Base-by-base conservation (phyloP, 2,329 filamentous ascomycete genomes). In the Microdochium paspali region DNA sequence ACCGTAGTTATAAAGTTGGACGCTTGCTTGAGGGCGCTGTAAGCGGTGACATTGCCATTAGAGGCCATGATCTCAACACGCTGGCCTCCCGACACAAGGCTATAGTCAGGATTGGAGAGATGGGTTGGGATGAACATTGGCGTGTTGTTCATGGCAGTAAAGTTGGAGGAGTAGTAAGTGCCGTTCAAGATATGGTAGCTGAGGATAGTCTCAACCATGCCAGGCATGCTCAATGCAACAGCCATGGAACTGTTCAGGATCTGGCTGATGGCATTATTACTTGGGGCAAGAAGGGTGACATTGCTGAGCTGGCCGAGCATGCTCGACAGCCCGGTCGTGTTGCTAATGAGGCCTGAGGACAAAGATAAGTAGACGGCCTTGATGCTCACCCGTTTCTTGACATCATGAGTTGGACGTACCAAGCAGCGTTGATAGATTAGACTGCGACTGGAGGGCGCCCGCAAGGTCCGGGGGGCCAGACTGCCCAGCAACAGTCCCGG, bases 41-140 rank as follows among this genome's bases (percentile, higher is more conserved):
- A 71, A 58, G 82, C 69, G 1, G 66, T 66, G 2, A 76, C 70
- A 5, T 67, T 66, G 25, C 65, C 62, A 40, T 71, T 66, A 4
- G 61, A 47, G 2, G 56, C 50, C n/a, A 66, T 54, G 4, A 67
- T 68, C 50, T 77, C 66, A 3, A 84, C 71, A 10, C 75, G 68
- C 58, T 84, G 81, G 2, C 79, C 79, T 28, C 72, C 76, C 3
- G 76, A 79, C 10, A 84, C 71, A 48, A 80, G 81, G 53, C 73
- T 66, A 58, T 74, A 84, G 0, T 67, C 63, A 21, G 65, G 45
- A 52, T 78, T 71, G 18, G 64, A 73, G 47, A 84, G 63, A 7
- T 74, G 46, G 1, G 68, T 71, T 3, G 61, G 61, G 24, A 70
- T 54, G 40, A 71, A 67, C 3, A 58, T 49, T 0, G 65, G 51